Evolutionary conservation across 148 eudicot genomes (phyloP), one percentile per base, ranked within the genome.

Genomic region (Silene uniflora): DNA sequence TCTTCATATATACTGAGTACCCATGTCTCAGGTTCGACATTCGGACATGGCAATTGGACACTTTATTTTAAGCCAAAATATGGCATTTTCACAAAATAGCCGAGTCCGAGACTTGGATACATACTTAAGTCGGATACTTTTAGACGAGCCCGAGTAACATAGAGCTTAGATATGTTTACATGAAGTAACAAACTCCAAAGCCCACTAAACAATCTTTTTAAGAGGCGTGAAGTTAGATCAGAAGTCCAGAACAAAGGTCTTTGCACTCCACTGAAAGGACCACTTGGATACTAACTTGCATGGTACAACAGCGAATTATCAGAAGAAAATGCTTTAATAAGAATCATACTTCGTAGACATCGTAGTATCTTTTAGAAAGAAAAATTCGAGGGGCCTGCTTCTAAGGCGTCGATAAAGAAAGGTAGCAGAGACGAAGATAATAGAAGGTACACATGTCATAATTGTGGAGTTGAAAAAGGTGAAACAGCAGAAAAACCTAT

Each of bases 391-490:
- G 17, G 29, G 77, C 32, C 42, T 69, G 39, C 59, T 32, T n/a
- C n/a, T n/a, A 68, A 23, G 19, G 71, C 54, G 76, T 85, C 87
- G 76, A n/a, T 72, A 64, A 73, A 82, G 79, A 75, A 73, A 46
- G 79, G 78, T 59, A 78, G 81, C n/a, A 78, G 72, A 67, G 32
- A 79, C 39, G 39, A 14, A 55, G 39, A 35, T 44, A 60, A 10
- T 25, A 47, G 25, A 49, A 27, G 13, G 35, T 32, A 74, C 42
- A 55, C 46, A 52, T 44, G 72, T 55, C 35, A n/a, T 54, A 5
- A 42, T 65, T 55, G 21, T 32, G 52, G 10, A 56, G 27, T 79
- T 32, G 55, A 61, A 74, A 46, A 47, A 25, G 47, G 67, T 55
- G 46, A 69, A 74, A 73, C 68, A 61, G 42, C 60, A 62, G 24